Evolutionary conservation across 179 eudicot genomes (phyloP).

Genomic region (Spinacia oleracea): DNA sequence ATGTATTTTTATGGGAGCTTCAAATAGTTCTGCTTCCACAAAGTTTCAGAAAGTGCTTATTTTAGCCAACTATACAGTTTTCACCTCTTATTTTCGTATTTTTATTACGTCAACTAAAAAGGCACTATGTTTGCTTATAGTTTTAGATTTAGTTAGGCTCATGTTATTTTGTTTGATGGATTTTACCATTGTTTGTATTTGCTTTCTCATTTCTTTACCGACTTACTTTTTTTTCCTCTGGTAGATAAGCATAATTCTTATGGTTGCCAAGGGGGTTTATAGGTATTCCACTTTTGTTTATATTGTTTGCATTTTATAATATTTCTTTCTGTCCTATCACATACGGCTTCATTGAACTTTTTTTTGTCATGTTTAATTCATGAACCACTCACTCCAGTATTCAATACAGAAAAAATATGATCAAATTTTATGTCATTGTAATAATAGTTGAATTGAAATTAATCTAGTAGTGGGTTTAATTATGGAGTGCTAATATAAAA

Average conservation of each 20-base stretch:
- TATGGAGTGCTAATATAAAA: neutral
- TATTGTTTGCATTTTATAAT: neutral
- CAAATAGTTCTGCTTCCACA: neutral
- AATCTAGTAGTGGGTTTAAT: neutral
- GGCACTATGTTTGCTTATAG: neutral
- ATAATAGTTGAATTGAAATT: neutral
- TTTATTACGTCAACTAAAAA: too few relatives aligned
- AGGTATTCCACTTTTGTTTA: neutral
- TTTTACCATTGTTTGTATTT: neutral
- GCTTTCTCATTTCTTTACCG: neutral
- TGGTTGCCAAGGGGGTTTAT: neutral
- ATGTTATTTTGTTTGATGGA: neutral
- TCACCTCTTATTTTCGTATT: too few relatives aligned
- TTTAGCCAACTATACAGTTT: too few relatives aligned
- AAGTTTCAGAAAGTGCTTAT: too few relatives aligned
- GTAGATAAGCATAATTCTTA: neutral
- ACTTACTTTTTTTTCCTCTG: neutral
- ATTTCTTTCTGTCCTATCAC: neutral
- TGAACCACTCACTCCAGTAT: neutral
- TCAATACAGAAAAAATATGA: neutral
- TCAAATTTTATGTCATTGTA: neutral
- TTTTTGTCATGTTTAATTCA: neutral
- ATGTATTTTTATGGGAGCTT: too few relatives aligned
- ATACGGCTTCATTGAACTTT: neutral
- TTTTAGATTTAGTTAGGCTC: neutral